phyloP scores from a whole-genome alignment of 2,329 filamentous ascomycete genomes.

The Fusarium nisikadoi region DNA sequence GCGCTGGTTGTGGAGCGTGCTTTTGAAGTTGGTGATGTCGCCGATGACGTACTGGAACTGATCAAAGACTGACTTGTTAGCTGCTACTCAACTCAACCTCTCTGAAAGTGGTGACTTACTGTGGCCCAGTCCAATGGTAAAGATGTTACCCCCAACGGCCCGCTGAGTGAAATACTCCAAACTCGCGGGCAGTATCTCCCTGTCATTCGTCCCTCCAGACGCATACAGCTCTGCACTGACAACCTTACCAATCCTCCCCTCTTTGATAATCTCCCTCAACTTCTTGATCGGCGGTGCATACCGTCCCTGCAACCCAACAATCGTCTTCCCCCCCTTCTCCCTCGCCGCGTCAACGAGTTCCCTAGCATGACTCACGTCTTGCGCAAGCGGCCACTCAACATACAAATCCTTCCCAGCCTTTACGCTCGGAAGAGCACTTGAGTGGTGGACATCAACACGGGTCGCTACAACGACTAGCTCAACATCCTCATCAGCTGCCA shows the following conservation, averaged over 20 bases:
- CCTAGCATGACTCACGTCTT: conserved; percentile 53
- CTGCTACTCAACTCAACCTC: accelerated
- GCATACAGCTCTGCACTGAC: conserved; percentile 60
- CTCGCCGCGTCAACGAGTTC: conserved; percentile 54
- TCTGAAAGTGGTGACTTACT: conserved; percentile 42
- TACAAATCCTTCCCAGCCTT: conserved; percentile 63
- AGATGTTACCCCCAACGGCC: conserved; percentile 57
- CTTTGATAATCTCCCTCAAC: conserved; percentile 56
- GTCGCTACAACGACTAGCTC: conserved; percentile 67
- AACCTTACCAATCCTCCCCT: conserved; percentile 61
- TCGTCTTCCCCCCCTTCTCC: conserved; percentile 49
- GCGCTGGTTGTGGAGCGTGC: conserved; percentile 58
- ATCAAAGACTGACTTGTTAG: conserved; percentile 54
- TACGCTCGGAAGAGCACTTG: conserved; percentile 58
- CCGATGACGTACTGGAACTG: conserved; percentile 58
- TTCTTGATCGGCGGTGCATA: conserved; percentile 56
- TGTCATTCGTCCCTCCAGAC: conserved; percentile 50
- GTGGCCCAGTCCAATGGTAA: conserved; percentile 57
- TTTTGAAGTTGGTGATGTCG: conserved; percentile 52
- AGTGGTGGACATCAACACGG: conserved; percentile 63
- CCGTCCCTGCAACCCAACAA: conserved; percentile 64
- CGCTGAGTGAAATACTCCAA: conserved; percentile 61
- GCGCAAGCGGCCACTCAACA: conserved; percentile 68
- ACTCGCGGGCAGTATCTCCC: conserved; percentile 47
- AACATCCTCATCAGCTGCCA: conserved; percentile 61